Percentiles rank a stretch among this genome's conserved stretches.
Conservation (phyloP, 2,329 filamentous ascomycete species). For the Lachnellula suecica region DNA sequence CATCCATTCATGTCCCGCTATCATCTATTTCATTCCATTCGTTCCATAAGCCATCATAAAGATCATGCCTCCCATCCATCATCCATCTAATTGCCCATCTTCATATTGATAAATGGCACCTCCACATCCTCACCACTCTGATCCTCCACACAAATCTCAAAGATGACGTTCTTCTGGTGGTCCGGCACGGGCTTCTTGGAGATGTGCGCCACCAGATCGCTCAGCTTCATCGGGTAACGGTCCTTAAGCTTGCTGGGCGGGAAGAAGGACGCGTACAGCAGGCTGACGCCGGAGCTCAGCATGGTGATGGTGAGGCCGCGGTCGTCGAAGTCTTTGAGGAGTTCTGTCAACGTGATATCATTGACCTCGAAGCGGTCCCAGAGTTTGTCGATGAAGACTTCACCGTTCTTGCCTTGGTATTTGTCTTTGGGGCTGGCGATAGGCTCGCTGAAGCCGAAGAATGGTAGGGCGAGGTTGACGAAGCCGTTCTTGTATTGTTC, state of each 20-base stretch:
- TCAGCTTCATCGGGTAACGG: constrained; percentile 78
- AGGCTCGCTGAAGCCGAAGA: constrained; percentile 98
- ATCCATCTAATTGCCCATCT: constrained; percentile 37
- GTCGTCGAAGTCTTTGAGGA: constrained; percentile 78
- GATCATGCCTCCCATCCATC: constrained; percentile 11
- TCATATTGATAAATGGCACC: constrained; percentile 94
- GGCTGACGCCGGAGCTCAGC: constrained; percentile 95
- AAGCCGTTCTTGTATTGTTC: constrained; percentile 99
- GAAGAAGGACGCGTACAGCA: constrained; percentile 94
- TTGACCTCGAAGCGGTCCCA: constrained; percentile 96
- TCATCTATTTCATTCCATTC: constrained; percentile 10
- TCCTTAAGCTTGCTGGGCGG: constrained; percentile 76
- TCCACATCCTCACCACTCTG: constrained; percentile 89
- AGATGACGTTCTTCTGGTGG: constrained; percentile 94
- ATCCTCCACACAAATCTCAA: constrained; percentile 93
- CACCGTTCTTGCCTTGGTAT: constrained; percentile 77
- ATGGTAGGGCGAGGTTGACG: constrained; percentile 91
- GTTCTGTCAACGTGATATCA: constrained; percentile 80
- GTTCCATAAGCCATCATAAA: constrained; percentile 11
- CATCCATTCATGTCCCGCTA: neutral
- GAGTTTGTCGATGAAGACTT: constrained; percentile 87
- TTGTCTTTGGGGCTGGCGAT: constrained; percentile 91
- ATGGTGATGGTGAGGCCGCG: constrained; percentile 83
- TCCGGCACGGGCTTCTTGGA: constrained; percentile 89
- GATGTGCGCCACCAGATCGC: constrained; percentile 81